phyloP scores from a whole-genome alignment of 169 alveolate species.

The Plasmodium coatneyi region DNA sequence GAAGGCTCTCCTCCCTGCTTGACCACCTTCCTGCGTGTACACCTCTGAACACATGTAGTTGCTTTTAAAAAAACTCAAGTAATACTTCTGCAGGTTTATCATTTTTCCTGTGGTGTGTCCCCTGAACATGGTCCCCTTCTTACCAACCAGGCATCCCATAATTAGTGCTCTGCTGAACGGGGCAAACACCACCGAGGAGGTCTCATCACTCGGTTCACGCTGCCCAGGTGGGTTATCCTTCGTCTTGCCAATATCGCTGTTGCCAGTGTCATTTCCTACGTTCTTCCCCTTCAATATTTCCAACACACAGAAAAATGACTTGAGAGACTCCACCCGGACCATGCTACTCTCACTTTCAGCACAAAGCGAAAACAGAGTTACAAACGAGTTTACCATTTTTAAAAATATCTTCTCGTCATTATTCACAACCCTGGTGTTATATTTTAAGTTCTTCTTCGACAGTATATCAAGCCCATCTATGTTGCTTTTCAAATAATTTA shows the following conservation, averaged over 20 bases:
- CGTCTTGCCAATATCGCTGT: neutral
- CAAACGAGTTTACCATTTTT: constrained; percentile 58
- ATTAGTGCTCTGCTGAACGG: constrained; percentile 13
- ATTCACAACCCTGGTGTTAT: neutral
- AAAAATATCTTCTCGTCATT: constrained; percentile 34
- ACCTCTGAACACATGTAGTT: neutral
- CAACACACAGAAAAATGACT: constrained; percentile 20
- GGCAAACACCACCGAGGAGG: neutral
- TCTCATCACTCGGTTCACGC: neutral
- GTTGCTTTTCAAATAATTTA: constrained; percentile 40
- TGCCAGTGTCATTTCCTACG: neutral
- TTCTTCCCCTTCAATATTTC: neutral
- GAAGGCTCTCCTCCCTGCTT: neutral
- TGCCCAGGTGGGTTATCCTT: neutral
- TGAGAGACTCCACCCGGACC: constrained; percentile 40
- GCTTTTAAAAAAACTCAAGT: constrained; percentile 26
- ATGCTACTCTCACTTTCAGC: constrained; percentile 19
- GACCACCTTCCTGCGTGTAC: neutral
- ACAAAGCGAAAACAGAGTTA: constrained; percentile 21
- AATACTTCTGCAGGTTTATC: constrained; percentile 15
- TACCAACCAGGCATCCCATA: neutral
- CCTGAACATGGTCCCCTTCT: neutral
- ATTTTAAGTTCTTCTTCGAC: constrained; percentile 12
- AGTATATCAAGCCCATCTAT: constrained; percentile 35
- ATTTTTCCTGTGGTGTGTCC: constrained; percentile 25